Conservation (phyloP, 2,329 filamentous ascomycete genomes). For the Aspergillus floridensis region DNA sequence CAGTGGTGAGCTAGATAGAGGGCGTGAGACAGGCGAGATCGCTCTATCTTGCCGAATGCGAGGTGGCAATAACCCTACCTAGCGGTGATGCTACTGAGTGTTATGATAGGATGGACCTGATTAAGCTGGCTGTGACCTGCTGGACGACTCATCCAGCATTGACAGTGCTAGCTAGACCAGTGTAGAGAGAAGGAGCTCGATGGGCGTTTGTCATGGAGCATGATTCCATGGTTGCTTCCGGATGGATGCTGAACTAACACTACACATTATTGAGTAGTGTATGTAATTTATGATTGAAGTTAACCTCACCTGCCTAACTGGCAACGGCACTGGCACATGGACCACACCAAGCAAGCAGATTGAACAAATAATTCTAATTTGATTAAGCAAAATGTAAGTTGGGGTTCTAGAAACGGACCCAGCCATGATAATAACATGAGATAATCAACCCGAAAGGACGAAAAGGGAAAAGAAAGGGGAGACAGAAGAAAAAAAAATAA, state of each 20-base stretch:
- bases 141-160: not conserved
- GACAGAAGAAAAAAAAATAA: slow-evolving; percentile 11
- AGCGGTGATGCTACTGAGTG: no score
- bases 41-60: not conserved
- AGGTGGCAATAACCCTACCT: not conserved
- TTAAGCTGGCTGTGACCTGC: not conserved
- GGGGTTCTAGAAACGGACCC: not conserved
- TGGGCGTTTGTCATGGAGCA: not conserved
- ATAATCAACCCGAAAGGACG: not conserved
- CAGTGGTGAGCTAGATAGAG: not conserved
- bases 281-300: no score
- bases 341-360: not conserved
- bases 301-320: no score
- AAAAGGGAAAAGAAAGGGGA: slow-evolving; percentile 10
- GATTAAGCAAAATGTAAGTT: not conserved
- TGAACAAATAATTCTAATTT: not conserved
- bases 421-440: not conserved
- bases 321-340: no score
- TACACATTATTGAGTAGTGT: no score
- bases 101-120: no score
- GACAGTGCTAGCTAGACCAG: not conserved
- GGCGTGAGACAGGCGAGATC: not conserved
- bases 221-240: not conserved
- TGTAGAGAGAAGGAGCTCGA: no score
- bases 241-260: not conserved